Conservation (phyloP, 768 basidiomycete species). For the Termitomyces sp. region DNA sequence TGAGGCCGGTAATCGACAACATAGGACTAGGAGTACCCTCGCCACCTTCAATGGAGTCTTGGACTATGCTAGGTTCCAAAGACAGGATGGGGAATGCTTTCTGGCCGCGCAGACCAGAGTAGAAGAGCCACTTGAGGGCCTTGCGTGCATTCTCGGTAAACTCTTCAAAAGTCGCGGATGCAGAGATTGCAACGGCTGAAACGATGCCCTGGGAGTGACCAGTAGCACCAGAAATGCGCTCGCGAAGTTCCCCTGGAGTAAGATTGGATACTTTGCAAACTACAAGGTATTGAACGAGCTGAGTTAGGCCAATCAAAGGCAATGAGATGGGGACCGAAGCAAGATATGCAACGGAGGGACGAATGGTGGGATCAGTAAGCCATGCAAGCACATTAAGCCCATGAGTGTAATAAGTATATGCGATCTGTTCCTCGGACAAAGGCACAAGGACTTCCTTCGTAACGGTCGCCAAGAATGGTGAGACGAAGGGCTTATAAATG, state of each 20-base stretch:
- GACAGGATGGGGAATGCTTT: slow-evolving; percentile 91
- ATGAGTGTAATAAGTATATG: slow-evolving; percentile 64
- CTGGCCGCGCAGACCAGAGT: slow-evolving; percentile 88
- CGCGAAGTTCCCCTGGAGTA: slow-evolving; percentile 75
- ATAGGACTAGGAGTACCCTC: slow-evolving; percentile 93
- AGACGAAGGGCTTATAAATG: slow-evolving; percentile 84
- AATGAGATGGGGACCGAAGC: slow-evolving; percentile 92
- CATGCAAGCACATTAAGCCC: slow-evolving; percentile 82
- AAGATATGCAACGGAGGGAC: slow-evolving; percentile 80
- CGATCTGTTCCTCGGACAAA: slow-evolving; percentile 54
- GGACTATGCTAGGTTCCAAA: slow-evolving; percentile 80
- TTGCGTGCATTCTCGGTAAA: slow-evolving; percentile 74
- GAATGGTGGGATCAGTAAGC: slow-evolving; percentile 65
- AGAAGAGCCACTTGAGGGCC: slow-evolving; percentile 90
- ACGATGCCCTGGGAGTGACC: slow-evolving; percentile 98
- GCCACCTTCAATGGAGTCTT: slow-evolving; percentile 85
- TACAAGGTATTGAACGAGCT: slow-evolving; percentile 88
- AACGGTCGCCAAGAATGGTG: slow-evolving; percentile 58
- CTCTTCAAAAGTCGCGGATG: slow-evolving; percentile 69
- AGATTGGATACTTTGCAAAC: slow-evolving; percentile 70
- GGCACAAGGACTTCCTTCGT: slow-evolving; percentile 65
- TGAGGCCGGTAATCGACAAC: slow-evolving; percentile 84
- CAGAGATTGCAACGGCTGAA: slow-evolving; percentile 85
- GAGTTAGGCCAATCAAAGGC: slow-evolving; percentile 94
- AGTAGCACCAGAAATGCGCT: slow-evolving; percentile 77